A percentile compares a stretch with the other conserved stretches of the same genome.
phyloP scores from a whole-genome alignment of 1,139 yeast genomes.

The Candida albicans region DNA sequence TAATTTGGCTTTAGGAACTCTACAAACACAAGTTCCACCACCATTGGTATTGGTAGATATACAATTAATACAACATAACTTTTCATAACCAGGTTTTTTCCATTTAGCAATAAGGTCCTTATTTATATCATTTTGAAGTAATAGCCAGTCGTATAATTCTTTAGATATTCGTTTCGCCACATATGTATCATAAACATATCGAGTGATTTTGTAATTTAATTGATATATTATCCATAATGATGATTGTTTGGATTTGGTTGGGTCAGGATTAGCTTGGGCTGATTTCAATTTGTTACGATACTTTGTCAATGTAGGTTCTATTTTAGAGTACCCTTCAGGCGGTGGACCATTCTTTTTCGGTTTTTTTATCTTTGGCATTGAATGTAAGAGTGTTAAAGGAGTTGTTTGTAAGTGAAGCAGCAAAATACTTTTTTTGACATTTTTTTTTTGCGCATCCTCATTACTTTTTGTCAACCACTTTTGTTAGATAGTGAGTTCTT shows the following conservation, averaged over 20 bases:
- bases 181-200: constrained; percentile 76
- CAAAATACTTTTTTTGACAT: too few species aligned
- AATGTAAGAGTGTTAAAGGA: too few species aligned
- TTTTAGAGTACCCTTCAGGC: constrained; percentile 74
- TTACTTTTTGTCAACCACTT: background rate
- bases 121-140: constrained; percentile 68
- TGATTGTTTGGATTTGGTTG: constrained; percentile 44
- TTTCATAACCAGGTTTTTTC: constrained; percentile 89
- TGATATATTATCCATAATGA: constrained; percentile 69
- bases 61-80: constrained; percentile 80
- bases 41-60: constrained; percentile 64
- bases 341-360: constrained; percentile 48
- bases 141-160: constrained; percentile 75
- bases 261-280: constrained; percentile 41
- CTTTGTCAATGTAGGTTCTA: constrained; percentile 69
- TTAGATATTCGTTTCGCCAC: constrained; percentile 64
- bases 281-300: constrained; percentile 61
- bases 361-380: constrained; percentile 45
- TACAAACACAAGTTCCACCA: constrained; percentile 74
- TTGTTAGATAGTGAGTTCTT: too few species aligned
- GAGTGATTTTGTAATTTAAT: constrained; percentile 70
- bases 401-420: too few species aligned
- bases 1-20: constrained; percentile 70
- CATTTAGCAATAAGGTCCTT: constrained; percentile 80
- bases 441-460: background rate